Evolutionary conservation across 139 green algal species (phyloP).

Genomic region (Tetradesmus obliquus): DNA sequence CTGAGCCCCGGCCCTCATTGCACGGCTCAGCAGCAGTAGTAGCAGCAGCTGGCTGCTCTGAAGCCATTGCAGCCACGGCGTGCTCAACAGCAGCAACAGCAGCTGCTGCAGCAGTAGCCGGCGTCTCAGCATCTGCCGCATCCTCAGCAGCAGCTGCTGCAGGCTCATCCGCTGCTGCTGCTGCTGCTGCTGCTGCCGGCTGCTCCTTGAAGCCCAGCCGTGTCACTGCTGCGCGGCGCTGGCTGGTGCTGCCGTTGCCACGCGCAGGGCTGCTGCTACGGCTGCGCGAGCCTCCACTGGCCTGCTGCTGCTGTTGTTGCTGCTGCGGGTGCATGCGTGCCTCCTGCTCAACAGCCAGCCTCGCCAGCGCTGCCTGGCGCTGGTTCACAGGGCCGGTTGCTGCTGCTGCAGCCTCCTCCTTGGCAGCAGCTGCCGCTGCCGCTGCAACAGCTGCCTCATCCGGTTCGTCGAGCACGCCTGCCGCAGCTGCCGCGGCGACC

Average conservation of each 20-base stretch:
- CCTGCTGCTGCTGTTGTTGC: slow-evolving; percentile 5
- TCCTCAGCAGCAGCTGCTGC: background rate
- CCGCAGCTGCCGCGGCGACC: slow-evolving; percentile 34
- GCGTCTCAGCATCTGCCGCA: background rate
- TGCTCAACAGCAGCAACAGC: background rate
- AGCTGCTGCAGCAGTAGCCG: background rate
- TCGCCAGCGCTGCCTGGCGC: background rate
- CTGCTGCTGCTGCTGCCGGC: background rate
- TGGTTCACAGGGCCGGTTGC: background rate
- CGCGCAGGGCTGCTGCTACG: slow-evolving; percentile 9
- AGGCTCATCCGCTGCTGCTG: background rate
- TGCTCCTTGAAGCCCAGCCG: slow-evolving; percentile 2
- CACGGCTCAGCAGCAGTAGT: slow-evolving; percentile 10
- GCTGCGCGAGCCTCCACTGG: background rate
- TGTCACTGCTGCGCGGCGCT: slow-evolving; percentile 11
- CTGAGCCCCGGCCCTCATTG: background rate
- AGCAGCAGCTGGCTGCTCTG: slow-evolving; percentile 2
- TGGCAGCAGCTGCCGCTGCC: background rate
- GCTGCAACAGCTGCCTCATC: background rate
- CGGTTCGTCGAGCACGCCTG: slow-evolving; percentile 32
- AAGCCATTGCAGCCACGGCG: background rate
- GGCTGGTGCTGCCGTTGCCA: background rate
- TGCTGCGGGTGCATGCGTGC: background rate
- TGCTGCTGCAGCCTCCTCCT: background rate
- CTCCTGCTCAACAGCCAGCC: slow-evolving; percentile 25